phyloP scores from a whole-genome alignment of 1,139 yeast genomes.

The Blastobotrys apis region DNA sequence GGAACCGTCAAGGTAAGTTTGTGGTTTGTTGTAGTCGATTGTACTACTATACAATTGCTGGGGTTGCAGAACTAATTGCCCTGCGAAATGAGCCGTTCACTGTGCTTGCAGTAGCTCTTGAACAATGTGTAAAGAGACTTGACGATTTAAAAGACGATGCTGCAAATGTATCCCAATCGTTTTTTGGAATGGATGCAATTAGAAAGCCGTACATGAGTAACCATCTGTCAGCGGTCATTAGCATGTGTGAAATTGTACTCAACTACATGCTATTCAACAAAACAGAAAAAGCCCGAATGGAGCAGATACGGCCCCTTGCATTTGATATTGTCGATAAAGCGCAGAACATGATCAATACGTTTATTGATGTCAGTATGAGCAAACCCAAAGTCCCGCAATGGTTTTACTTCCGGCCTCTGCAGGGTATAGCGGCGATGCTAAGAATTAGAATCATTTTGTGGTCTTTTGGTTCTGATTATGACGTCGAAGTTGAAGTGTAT shows the following conservation, averaged over 20 bases:
- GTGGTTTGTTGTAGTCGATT: neutral
- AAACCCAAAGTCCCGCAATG: slow-evolving; percentile 11
- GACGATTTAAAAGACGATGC: neutral
- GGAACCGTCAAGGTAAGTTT: slow-evolving; percentile 2
- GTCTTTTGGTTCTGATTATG: slow-evolving; percentile 5
- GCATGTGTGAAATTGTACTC: slow-evolving; percentile 3
- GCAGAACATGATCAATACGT: neutral
- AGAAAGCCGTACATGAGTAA: slow-evolving; percentile 1
- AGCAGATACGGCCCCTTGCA: neutral
- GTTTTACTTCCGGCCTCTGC: slow-evolving; percentile 8
- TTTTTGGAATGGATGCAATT: slow-evolving; percentile 1
- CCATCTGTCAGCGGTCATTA: neutral
- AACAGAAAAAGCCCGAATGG: neutral
- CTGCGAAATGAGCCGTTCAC: neutral
- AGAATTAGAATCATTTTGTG: slow-evolving; percentile 8
- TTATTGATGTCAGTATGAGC: neutral
- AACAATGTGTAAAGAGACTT: neutral
- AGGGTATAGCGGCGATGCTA: slow-evolving; percentile 5
- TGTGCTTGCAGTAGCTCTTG: neutral
- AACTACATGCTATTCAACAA: slow-evolving; percentile 4
- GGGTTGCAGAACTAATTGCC: neutral
- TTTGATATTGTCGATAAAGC: slow-evolving; percentile 2
- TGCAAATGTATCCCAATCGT: neutral
- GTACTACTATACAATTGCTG: neutral
- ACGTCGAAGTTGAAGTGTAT: slow-evolving; percentile 1